phyloP scores from a whole-genome alignment of 2,329 filamentous ascomycete species.

The Cladophialophora psammophila region DNA sequence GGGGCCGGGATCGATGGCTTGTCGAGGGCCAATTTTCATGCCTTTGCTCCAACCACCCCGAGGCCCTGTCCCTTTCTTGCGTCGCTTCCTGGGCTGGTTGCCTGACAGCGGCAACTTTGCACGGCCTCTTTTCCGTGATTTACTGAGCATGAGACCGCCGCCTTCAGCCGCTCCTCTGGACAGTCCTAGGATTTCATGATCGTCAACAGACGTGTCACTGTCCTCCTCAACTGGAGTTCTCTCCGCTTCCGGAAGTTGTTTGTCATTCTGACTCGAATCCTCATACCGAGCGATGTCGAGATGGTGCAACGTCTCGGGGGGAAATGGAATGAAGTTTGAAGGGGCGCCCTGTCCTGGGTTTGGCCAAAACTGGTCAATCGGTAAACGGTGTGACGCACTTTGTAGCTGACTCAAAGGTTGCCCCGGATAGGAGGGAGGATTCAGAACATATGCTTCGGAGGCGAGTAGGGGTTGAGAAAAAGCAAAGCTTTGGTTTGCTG shows the following conservation, averaged over 20 bases:
- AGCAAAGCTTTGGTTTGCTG: not conserved
- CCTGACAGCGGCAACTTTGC: not conserved
- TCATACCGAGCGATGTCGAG: not conserved
- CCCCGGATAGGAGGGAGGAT: not conserved
- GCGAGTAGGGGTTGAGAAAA: constrained; percentile 1
- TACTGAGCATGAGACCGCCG: not conserved
- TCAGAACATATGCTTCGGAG: not conserved
- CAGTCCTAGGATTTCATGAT: not conserved
- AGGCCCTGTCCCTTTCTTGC: constrained; percentile 32
- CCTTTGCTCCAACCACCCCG: constrained; percentile 52
- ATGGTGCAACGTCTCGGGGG: not conserved
- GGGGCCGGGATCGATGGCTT: constrained; percentile 55
- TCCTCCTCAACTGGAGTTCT: not conserved
- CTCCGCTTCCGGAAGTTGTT: not conserved
- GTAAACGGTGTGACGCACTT: not conserved
- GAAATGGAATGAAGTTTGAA: not conserved
- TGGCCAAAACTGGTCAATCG: no score
- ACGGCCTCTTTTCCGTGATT: constrained; percentile 9
- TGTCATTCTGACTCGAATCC: not conserved
- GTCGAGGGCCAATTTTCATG: constrained; percentile 55
- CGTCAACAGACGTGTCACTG: not conserved
- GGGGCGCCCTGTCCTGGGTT: not conserved
- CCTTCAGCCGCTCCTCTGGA: not conserved
- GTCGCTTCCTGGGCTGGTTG: constrained; percentile 26
- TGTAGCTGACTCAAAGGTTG: not conserved